phyloP scores from a whole-genome alignment of 164 flowering plant species.

The Magnolia officinalis region DNA sequence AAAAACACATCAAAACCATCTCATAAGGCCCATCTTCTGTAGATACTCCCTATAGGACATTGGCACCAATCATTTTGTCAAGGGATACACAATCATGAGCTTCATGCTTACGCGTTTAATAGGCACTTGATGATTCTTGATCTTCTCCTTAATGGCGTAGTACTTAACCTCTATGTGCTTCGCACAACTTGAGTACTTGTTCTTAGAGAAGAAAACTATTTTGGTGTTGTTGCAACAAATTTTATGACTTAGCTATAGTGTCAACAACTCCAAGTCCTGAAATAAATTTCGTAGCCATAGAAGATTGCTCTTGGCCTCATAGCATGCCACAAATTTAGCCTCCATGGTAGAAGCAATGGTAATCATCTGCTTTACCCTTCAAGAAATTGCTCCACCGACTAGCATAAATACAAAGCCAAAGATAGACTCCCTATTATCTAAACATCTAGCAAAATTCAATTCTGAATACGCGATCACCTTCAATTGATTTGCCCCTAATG shows the following conservation, averaged over 20 bases:
- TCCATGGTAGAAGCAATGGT: background rate
- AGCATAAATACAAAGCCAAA: background rate
- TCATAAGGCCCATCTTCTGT: too few species aligned
- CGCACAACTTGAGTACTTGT: background rate
- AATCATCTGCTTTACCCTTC: background rate
- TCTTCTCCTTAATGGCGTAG: background rate
- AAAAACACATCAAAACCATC: too few species aligned
- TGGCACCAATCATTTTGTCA: background rate
- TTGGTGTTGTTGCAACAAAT: background rate
- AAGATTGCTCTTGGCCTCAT: background rate
- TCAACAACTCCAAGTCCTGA: background rate
- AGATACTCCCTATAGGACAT: background rate
- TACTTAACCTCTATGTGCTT: background rate
- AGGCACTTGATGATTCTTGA: background rate
- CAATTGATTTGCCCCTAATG: background rate
- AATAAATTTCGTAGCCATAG: background rate
- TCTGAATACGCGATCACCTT: background rate
- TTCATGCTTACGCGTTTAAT: background rate
- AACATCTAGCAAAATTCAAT: background rate
- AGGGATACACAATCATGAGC: background rate
- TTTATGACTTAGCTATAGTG: background rate
- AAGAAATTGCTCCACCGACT: background rate
- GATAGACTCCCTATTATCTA: background rate
- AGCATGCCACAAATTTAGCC: background rate
- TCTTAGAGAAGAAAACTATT: background rate